A percentile compares a stretch with the other conserved stretches of the same genome.
phyloP scores from a whole-genome alignment of 2,329 filamentous ascomycete genomes.

The Alternaria sp. region DNA sequence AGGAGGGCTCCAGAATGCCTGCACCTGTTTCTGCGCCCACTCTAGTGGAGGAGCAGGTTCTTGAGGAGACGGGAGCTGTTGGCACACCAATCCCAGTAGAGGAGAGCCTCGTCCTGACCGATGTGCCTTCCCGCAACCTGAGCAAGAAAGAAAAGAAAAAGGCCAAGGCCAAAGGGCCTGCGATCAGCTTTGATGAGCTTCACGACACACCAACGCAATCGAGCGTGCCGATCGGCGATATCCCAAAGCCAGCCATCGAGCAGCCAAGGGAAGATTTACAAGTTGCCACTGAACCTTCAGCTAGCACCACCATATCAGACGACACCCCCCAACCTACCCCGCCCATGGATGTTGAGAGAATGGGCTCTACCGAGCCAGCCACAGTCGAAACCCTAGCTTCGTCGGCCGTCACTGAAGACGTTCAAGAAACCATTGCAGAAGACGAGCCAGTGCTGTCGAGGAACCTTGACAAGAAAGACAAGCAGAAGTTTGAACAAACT shows the following conservation, averaged over 20 bases:
- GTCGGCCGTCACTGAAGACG: neutral
- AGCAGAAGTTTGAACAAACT: conserved; percentile 38
- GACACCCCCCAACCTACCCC: neutral
- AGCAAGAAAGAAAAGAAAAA: conserved; percentile 31
- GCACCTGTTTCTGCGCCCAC: neutral
- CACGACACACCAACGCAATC: neutral
- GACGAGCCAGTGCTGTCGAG: conserved; percentile 20
- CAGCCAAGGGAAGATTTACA: neutral
- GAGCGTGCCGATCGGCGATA: neutral
- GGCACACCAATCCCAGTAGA: conserved; percentile 6
- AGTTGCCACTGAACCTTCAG: neutral
- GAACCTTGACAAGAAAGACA: conserved; percentile 38
- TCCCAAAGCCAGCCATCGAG: conserved; percentile 5
- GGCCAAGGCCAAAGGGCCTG: conserved; percentile 25
- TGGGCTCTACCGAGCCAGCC: neutral
- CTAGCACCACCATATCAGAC: neutral
- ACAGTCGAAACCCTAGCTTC: neutral
- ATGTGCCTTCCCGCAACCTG: conserved; percentile 20
- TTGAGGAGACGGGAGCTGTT: conserved; percentile 26
- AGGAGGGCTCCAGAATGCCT: conserved; percentile 24
- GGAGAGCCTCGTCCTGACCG: conserved; percentile 2
- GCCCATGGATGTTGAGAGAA: conserved; percentile 1
- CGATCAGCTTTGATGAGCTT: conserved; percentile 17
- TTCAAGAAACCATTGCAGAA: conserved; percentile 10
- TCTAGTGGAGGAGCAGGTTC: neutral